Base-by-base conservation (phyloP, 2,329 filamentous ascomycete species). In the Trichothecium sympodiale region DNA sequence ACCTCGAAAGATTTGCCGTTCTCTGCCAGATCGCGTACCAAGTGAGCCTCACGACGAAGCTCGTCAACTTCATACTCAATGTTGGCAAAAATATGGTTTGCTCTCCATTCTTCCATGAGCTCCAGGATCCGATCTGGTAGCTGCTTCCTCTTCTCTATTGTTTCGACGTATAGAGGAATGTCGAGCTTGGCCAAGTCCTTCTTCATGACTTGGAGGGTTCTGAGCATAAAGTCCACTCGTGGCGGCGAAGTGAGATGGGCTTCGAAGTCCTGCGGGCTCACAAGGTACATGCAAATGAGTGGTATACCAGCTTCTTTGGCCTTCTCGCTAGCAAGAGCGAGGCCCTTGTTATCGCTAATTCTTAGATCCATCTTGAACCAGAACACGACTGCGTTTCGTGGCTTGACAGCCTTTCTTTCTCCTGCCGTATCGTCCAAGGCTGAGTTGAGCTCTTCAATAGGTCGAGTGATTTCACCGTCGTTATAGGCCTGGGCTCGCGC, bases 41-140 rank as follows among this genome's bases (percentile, higher is more conserved):
- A 59, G 18, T 64, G 65, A 1, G 77, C 75, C 48, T 95, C 88
- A 5, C 87, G 69, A 30, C 87, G 67, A 39, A 94, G 59, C 59
- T 94, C 88, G 51, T 95, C 88, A 0, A 93, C 85, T 54, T 94
- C 88, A 49, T 94, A 94, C 53, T 94, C 87, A 38, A 87, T 75
- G 51, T 94, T 94, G 33, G 82, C 77, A 48, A 77, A 93, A 3
- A 94, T 44, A 48, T 91, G 82, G 33, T 68, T 79, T 1, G 75
- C 80, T 0, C 73, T 74, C 86, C 85, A 94, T 41, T 75, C 62
- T 20, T 74, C 61, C 53, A 82, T 73, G 29, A 88, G 60, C 35
- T 78, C 69, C 2, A 82, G 46, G 8, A 94, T 64, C 4, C 77
- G 65, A 2, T 54, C 55, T 0, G 78, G 71, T 0, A 91, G 65